These are phyloP conservation scores for Mycena vitilis DNA, from an alignment of 768 basidiomycete species.

Conservation along the genomic window DNA sequence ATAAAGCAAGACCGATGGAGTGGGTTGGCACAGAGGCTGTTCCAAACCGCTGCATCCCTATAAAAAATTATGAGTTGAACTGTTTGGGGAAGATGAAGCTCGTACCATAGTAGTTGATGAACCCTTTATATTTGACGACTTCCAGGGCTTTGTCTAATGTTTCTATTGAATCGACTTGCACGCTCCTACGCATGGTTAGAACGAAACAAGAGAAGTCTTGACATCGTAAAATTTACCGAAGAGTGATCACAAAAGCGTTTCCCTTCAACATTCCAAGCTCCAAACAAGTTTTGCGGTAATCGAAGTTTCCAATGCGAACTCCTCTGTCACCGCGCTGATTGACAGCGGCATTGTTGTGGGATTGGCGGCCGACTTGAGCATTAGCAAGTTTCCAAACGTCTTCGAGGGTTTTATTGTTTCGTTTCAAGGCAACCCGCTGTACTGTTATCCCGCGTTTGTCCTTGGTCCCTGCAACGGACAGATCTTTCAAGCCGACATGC, in stretches of 20 bases:
- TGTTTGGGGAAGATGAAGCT: conserved; percentile 2
- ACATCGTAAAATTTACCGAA: conserved; percentile 67
- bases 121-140: conserved; percentile 85
- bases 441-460: conserved; percentile 98
- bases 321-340: conserved; percentile 89
- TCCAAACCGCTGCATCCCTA: conserved; percentile 99
- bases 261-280: conserved; percentile 98
- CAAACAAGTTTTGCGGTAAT: conserved; percentile 83
- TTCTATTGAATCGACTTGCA: conserved; percentile 80
- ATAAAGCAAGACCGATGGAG: conserved; percentile 89
- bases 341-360: conserved; percentile 63
- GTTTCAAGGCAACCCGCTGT: conserved; percentile 86
- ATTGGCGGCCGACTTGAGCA: conserved; percentile 67
- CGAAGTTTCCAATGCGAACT: conserved; percentile 87
- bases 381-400: conserved; percentile 89
- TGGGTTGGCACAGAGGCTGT: conserved; percentile 97
- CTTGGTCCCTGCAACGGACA: conserved; percentile 95
- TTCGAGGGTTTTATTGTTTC: conserved; percentile 81
- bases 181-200: conserved; percentile 68
- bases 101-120: conserved; percentile 97
- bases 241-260: conserved; percentile 93
- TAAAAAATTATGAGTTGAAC: conserved; percentile 28
- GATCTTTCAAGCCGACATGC: conserved; percentile 81
- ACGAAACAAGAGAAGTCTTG: conserved; percentile 3
- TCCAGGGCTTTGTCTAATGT: conserved; percentile 81